Evolutionary conservation across 1,284 basidiomycete species (phyloP), one percentile per base, ranked within the genome.

Genomic region (Rhodotorula sp.): DNA sequence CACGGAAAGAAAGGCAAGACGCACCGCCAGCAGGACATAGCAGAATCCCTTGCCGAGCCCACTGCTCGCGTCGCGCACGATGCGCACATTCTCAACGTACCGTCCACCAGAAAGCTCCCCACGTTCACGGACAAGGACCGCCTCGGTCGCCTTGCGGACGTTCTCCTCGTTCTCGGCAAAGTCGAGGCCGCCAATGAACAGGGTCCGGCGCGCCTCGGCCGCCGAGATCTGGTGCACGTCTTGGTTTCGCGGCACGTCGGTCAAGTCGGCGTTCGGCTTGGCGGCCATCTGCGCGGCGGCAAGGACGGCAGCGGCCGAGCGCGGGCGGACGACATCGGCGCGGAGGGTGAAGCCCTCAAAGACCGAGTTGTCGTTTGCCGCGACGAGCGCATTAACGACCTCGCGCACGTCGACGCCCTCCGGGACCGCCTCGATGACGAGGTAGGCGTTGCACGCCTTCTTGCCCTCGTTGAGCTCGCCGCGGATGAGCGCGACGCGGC

Each of bases 21-120:
- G 78, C 80, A 93, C 94, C 65, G 84, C 80, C 77, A 98, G 93
- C 77, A 93, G 89, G 14, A 98, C 89, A 80, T 98, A 98, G 16
- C 90, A 95, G 80, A 99, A 96, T 2, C 96, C 96, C 83, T 97
- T 98, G n/a, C 96, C 96, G 49, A 98, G 86, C 77, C 95, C 94
- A 1, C 93, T 97, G 68, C 93, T 93, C 77, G 88, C 88, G 82
- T 99, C 96, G 58, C 93, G 87, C 58, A 99, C 86, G 71, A 98
- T 88, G 48, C 96, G 87, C 14, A 98, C 93, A 44, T 87, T 87
- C 12, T 87, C 87, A 10, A 98, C 94, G 90, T 91, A 97, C 2
- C 68, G 76, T 27, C 65, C 70, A 3, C 59, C 63, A 9, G 58
- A 61, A 25, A 78, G 79, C 48, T 80, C 80, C 0, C 94, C 94